Evolutionary conservation across 176 grass and related monocot species (phyloP), one percentile per base, ranked within the genome.

Genomic region (Triticum urartu): DNA sequence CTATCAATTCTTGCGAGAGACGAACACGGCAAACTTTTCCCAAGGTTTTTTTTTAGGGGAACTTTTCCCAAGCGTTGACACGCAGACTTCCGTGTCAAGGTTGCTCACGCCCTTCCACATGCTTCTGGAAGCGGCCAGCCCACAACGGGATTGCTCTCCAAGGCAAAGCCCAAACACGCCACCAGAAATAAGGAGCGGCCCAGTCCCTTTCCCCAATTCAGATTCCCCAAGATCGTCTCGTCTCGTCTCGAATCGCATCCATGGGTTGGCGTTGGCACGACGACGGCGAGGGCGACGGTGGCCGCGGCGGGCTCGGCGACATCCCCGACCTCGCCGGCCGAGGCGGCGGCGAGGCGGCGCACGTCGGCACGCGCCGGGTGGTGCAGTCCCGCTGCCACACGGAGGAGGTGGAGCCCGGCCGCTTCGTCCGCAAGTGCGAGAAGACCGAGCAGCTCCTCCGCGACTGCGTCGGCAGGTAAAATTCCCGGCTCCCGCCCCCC

Each of bases 371-470:
- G 86, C 90, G 93, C 21, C 75, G 78, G 73, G 86, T 95, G 59
- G 74, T 95, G 83, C 88, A 89, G 88, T 91, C 88, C 38, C 82
- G 70, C 15, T 98, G 95, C 86, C 80, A 84, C 65, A 95, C 91
- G 58, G 93, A 98, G 85, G 93, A 95, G 90, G 91, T 95, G 65
- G 91, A 98, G 65, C 90, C 91, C 33, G 93, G 93, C 48, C 89
- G 89, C 58, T 93, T 93, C 85, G 82, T 98, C 68, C 87, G 86
- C 83, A 95, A 92, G 84, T 98, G 95, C 89, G 90, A 98, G 82
- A 94, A 88, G 90, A 98, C 90, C 7, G 86, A 93, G 78, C 90
- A 94, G 74, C 87, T 89, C 75, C 81, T 98, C 59, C 88, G 91
- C 50, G 89, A 87, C 62, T 95, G 88, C 81, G 30, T 92, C 40